Evolutionary conservation across 2,329 filamentous ascomycete genomes (phyloP).

Genomic region (Cladophialophora exuberans): DNA sequence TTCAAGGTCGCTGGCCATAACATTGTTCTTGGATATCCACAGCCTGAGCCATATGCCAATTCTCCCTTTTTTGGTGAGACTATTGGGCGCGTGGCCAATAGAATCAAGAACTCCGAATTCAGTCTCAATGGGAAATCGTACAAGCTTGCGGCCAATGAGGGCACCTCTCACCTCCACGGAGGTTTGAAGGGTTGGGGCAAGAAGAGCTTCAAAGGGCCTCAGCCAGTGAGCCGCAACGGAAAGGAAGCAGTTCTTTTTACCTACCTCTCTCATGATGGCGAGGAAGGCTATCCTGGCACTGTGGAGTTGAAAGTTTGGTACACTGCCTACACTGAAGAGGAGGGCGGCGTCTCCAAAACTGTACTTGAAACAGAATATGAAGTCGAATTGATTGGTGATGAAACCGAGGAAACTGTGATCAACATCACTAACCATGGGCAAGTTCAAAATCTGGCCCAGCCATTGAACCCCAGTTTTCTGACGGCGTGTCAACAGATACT

Average conservation of each 20-base stretch:
- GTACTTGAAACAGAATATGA: conserved; percentile 88
- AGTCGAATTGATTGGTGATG: conserved; percentile 73
- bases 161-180: conserved; percentile 76
- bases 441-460: conserved; percentile 33
- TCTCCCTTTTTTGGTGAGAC: conserved; percentile 86
- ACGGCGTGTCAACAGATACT: conserved; percentile 55
- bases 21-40: conserved; percentile 86
- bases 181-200: conserved; percentile 80
- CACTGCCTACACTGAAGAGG: conserved; percentile 69
- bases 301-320: conserved; percentile 80
- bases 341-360: conserved; percentile 62
- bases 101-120: conserved; percentile 73
- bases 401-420: conserved; percentile 84
- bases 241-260: conserved; percentile 70
- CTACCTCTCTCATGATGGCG: conserved; percentile 68
- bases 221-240: conserved; percentile 57
- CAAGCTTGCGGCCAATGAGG: conserved; percentile 73
- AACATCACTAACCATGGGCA: conserved; percentile 96
- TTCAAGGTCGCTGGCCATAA: conserved; percentile 77
- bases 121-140: conserved; percentile 74
- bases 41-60: conserved; percentile 76
- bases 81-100: conserved; percentile 83
- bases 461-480: conserved; percentile 7
- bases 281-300: conserved; percentile 87
- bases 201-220: conserved; percentile 74